Evolutionary conservation across 495 filamentous ascomycete genomes (phyloP).

Genomic region (Hyaloscypha bicolor): DNA sequence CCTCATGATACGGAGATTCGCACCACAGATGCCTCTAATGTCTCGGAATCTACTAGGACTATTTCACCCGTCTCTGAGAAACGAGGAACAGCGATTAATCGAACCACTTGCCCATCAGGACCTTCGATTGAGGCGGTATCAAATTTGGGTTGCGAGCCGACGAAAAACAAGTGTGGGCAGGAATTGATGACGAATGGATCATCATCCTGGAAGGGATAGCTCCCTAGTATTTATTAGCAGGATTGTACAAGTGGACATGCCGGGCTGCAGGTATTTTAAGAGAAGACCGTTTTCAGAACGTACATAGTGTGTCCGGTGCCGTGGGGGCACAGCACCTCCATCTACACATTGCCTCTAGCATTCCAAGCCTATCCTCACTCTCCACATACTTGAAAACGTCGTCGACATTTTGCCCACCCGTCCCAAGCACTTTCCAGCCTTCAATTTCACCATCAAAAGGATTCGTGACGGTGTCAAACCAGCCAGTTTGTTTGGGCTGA

Average conservation of each 20-base stretch:
- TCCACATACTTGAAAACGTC: constrained; percentile 91
- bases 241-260: no score
- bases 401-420: constrained; percentile 88
- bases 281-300: no score
- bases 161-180: constrained; percentile 90
- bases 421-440: constrained; percentile 82
- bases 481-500: constrained; percentile 60
- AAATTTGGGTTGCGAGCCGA: constrained; percentile 84
- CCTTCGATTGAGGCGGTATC: constrained; percentile 69
- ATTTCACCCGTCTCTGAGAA: constrained; percentile 81
- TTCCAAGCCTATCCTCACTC: constrained; percentile 70
- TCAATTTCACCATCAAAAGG: constrained; percentile 89
- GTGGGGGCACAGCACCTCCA: constrained; percentile 95
- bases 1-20: constrained; percentile 52
- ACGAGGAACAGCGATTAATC: constrained; percentile 76
- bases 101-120: constrained; percentile 64
- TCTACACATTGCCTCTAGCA: constrained; percentile 89
- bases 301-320: constrained; percentile 94
- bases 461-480: constrained; percentile 91
- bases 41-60: constrained; percentile 85
- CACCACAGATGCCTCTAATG: constrained; percentile 72
- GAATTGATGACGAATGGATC: constrained; percentile 83
- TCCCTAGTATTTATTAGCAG: constrained; percentile 59
- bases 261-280: no score
- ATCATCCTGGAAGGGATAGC: constrained; percentile 89